Evolutionary conservation across 2,329 filamentous ascomycete genomes (phyloP), one percentile per base, ranked within the genome.

Genomic region (Cordyceps fumosorosea): DNA sequence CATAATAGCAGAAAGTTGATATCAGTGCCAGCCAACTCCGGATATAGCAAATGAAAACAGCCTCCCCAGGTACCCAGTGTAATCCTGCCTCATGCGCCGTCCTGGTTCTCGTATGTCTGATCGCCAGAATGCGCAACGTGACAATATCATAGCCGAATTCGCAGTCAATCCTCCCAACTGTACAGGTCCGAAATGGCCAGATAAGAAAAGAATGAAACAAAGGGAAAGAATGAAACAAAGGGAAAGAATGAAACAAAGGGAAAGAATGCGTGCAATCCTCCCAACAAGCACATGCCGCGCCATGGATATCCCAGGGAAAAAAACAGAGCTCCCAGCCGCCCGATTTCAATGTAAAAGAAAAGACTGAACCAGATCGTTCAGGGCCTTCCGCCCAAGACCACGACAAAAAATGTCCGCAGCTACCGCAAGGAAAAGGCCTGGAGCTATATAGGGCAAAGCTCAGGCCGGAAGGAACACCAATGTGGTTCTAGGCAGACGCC

Each of bases 281-380:
- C 42, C 52, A 48, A 50, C 20, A 34, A 47, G 58, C 34, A 58
- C 26, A 26, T 45, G 24, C 45, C 47, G 58, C 50, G 50, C 58
- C 58, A 29, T 48, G 32, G 26, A 54, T 52, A 56, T 22, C 32
- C 47, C 61, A 57, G 58, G 56, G 16, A n/a, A 42, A 11, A 6
- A 44, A 44, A 44, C 18, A 47, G 37, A 62, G 66, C 53, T 54
- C 62, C 52, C 52, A 26, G 14, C 62, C 61, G 51, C 62, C 63
- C 62, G 40, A 40, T 57, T 61, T 52, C 22, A 44, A 50, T 64
- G 48, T 12, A 48, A 57, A 26, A 56, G 5, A 63, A 42, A 16
- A 50, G 45, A 22, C 59, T 20, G 24, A 18, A 52, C 47, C 29
- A 44, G 42, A 24, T 56, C 29, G 45, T 47, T 60, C 48, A 48